Evolutionary conservation across 441 rosid species (phyloP).

Genomic region (Euphorbia corollata): DNA sequence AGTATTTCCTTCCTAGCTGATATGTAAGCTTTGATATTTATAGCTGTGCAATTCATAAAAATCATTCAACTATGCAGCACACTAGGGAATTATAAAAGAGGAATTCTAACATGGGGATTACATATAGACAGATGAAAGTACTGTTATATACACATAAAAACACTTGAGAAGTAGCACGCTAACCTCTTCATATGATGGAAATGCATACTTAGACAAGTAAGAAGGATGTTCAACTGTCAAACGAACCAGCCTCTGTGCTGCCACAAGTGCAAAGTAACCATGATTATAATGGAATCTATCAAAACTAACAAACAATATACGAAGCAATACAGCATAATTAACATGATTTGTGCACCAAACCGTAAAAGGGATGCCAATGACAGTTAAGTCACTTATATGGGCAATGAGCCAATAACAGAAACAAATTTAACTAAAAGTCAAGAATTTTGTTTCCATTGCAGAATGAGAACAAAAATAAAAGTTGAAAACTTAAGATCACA

Average conservation of each 20-base stretch:
- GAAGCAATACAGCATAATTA: neutral
- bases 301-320: neutral
- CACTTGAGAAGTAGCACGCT: slow-evolving; percentile 17
- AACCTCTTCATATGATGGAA: slow-evolving; percentile 64
- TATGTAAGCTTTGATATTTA: neutral
- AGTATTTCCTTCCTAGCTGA: neutral
- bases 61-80: neutral
- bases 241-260: slow-evolving; percentile 67
- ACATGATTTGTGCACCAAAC: neutral
- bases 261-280: slow-evolving; percentile 36
- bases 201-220: slow-evolving; percentile 40
- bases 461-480: neutral
- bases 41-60: neutral
- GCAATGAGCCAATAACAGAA: neutral
- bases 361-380: neutral
- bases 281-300: slow-evolving; percentile 9
- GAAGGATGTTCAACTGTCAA: slow-evolving; percentile 51
- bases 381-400: neutral
- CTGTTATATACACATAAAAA: neutral
- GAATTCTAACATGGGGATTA: neutral
- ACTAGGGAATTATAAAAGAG: neutral
- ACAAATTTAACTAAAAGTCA: neutral
- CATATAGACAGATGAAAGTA: neutral
- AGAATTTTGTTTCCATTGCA: neutral
- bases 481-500: neutral